Base-by-base conservation (phyloP, 768 basidiomycete species). In the Sistotremastrum niveocremeum region DNA sequence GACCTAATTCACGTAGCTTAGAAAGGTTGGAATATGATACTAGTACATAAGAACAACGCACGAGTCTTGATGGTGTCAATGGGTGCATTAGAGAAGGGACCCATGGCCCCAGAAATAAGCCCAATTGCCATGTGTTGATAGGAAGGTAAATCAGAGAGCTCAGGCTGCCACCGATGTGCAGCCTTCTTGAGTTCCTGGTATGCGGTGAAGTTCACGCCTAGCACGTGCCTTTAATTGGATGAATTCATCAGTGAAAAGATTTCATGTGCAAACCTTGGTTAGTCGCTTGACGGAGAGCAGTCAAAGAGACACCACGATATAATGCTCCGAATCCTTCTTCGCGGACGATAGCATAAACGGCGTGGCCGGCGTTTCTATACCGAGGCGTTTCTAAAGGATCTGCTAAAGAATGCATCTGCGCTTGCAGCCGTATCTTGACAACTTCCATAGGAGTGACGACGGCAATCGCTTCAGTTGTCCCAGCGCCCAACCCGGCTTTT, bases 361-460 rank as follows among this genome's bases (percentile, higher is more conserved):
- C 94, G 65, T 99, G 95, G 0, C 82, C 91, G 9, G 95, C 95
- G 65, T 95, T 98, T 30, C 94, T 76, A 64, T 99, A 99, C 62
- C 84, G 76, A 4, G 95, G 95, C 10, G 77, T 70, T 58, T 99
- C 95, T 45, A 94, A 65, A 34, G 95, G 95, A 63, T 99, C 95
- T 5, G 91, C 88, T 41, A 99, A 71, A 20, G 94, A 98, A 63
- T 98, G 95, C 58, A 86, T 84, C 58, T 99, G 95, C 3, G 95
- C 94, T 64, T 99, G 95, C 56, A 99, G 67, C 30, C 95, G 78
- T 59, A 99, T 98, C 72, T 98, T 98, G 60, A 99, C 87, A 12
- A 98, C 95, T 60, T 99, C 95, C 95, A 99, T 98, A 0, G 95
- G 95, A 39, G 86, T 94, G 7, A 99, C 95, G 39, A 99, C 89